These are phyloP conservation scores for Epichloe glyceriae DNA, from an alignment of 2,329 filamentous ascomycete species.

Conservation along the genomic window DNA sequence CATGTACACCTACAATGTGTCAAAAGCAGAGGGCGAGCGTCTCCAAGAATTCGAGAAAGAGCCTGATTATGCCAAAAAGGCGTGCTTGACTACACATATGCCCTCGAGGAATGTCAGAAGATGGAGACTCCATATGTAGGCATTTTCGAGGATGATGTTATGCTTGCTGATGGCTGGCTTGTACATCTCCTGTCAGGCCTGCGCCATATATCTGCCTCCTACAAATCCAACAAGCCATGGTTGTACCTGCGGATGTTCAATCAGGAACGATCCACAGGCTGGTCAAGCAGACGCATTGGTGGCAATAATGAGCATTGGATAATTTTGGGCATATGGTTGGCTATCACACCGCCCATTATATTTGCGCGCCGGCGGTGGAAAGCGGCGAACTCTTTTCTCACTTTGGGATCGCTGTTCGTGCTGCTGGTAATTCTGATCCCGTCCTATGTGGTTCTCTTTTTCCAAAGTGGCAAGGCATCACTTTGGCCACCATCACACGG, in stretches of 20 bases:
- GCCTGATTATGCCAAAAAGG: neutral
- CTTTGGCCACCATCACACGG: neutral
- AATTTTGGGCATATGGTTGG: neutral
- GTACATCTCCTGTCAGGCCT: neutral
- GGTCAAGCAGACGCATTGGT: neutral
- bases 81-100: neutral
- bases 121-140: neutral
- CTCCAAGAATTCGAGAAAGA: neutral
- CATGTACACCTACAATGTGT: neutral
- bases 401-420: neutral
- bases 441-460: neutral
- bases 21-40: neutral
- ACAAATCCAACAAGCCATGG: neutral
- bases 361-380: neutral
- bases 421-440: neutral
- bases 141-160: neutral
- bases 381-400: neutral
- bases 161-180: neutral
- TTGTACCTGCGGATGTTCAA: neutral
- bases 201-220: neutral
- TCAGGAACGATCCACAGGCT: neutral
- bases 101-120: no score
- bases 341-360: neutral
- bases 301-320: neutral
- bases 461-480: neutral